Evolutionary conservation across 1,284 basidiomycete species (phyloP).

Genomic region (Malassezia furfur): DNA sequence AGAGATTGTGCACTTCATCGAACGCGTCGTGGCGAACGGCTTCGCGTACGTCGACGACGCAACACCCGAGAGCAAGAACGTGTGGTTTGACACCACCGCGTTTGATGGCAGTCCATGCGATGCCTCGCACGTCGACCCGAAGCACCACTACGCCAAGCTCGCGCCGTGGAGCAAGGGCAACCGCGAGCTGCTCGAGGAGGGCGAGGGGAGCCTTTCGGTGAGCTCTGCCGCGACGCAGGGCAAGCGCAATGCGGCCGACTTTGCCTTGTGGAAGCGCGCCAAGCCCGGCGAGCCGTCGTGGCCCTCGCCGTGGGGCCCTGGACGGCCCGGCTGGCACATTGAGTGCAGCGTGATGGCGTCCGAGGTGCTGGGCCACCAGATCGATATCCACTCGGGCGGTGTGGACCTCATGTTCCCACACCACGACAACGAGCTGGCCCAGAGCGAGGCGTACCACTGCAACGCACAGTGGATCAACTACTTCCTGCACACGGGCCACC

Average conservation of each 20-base stretch:
- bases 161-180: slow-evolving; percentile 94
- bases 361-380: slow-evolving; percentile 76
- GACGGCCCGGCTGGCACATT: slow-evolving; percentile 99
- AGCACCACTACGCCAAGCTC: slow-evolving; percentile 77
- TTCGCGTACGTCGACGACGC: slow-evolving; percentile 61
- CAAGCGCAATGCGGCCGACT: slow-evolving; percentile 62
- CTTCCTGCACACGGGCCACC: slow-evolving; percentile 94
- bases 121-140: slow-evolving; percentile 36
- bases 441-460: slow-evolving; percentile 81
- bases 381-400: slow-evolving; percentile 97
- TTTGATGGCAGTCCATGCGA: slow-evolving; percentile 61
- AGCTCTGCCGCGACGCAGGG: slow-evolving; percentile 53
- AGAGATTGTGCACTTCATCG: slow-evolving; percentile 81
- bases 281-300: slow-evolving; percentile 97
- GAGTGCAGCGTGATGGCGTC: slow-evolving; percentile 99
- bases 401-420: slow-evolving; percentile 96
- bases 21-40: slow-evolving; percentile 75
- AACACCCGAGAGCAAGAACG: slow-evolving; percentile 46
- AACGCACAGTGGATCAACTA: slow-evolving; percentile 96
- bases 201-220: slow-evolving; percentile 64
- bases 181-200: slow-evolving; percentile 77
- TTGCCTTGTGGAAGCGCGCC: slow-evolving; percentile 95
- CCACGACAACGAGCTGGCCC: slow-evolving; percentile 98
- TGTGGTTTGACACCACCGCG: slow-evolving; percentile 85
- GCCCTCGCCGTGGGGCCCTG: slow-evolving; percentile 90